A percentile compares a stretch with the other conserved stretches of the same genome.
Conservation (phyloP, 106 monocot genomes). For the Dendrobium catenatum region DNA sequence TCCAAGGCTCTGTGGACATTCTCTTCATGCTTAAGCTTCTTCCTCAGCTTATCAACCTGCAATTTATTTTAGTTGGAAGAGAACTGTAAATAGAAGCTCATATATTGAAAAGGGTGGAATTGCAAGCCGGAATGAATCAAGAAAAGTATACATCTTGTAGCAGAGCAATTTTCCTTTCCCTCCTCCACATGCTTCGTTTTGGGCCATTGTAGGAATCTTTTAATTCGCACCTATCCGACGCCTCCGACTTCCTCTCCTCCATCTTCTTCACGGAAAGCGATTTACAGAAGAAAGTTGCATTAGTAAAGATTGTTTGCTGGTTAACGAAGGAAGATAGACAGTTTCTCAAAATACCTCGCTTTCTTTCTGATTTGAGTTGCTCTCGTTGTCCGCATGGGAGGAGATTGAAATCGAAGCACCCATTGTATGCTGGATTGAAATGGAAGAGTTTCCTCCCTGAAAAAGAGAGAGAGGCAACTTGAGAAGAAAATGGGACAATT, state of each 20-base stretch:
- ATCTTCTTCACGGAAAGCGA: slow-evolving; percentile 18
- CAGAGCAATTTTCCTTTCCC: slow-evolving; percentile 69
- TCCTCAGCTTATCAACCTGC: slow-evolving; percentile 85
- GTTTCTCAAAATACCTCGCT: not conserved
- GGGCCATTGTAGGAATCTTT: slow-evolving; percentile 5
- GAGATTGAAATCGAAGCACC: not conserved
- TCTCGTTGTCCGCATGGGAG: not conserved
- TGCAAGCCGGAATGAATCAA: slow-evolving; percentile 7
- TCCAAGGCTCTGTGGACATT: slow-evolving; percentile 85
- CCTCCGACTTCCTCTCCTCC: slow-evolving; percentile 44
- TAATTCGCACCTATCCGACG: slow-evolving; percentile 13
- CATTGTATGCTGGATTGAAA: not conserved
- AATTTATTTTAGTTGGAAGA: slow-evolving; percentile 1
- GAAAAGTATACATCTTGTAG: slow-evolving; percentile 61
- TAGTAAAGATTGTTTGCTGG: not conserved
- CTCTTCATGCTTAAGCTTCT: slow-evolving; percentile 80
- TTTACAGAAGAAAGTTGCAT: not conserved
- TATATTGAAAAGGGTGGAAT: not conserved
- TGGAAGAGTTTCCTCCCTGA: not conserved
- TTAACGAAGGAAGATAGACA: not conserved
- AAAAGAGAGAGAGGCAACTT: no score
- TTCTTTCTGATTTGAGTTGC: not conserved
- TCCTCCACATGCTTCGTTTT: slow-evolving; percentile 33
- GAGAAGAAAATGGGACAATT: not conserved
- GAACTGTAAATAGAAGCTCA: not conserved